Percentiles rank a stretch among this genome's conserved stretches.
Conservation (phyloP, 1,284 basidiomycete species). For the Phaffia rhodozyma region DNA sequence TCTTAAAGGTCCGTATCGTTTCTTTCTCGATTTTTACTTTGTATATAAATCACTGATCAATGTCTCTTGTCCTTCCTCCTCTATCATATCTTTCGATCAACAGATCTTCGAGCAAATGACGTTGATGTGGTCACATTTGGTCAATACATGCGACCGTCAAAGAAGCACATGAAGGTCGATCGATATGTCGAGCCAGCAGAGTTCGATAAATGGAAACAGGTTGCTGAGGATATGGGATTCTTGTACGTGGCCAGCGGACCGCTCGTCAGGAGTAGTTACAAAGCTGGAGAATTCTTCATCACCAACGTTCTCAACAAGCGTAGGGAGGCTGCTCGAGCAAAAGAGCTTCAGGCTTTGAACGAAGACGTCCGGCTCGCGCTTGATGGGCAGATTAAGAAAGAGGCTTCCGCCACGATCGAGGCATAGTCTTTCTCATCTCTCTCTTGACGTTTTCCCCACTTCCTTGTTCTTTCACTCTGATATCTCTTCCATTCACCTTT, state of each 20-base stretch:
- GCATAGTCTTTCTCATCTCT: background rate
- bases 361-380: background rate
- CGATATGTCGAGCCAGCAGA: constrained; percentile 89
- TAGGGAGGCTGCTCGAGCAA: constrained; percentile 6
- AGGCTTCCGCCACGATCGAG: background rate
- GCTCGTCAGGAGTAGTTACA: constrained; percentile 90
- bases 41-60: background rate
- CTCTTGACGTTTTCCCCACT: no score
- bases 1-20: constrained; percentile 53
- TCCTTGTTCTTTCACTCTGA: background rate
- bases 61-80: background rate
- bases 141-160: constrained; percentile 99
- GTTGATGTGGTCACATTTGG: constrained; percentile 99
- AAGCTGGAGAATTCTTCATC: constrained; percentile 88
- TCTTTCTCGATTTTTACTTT: background rate
- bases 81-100: background rate
- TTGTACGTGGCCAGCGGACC: constrained; percentile 95
- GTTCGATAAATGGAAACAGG: constrained; percentile 80
- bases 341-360: constrained; percentile 1
- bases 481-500: background rate
- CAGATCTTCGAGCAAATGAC: constrained; percentile 72
- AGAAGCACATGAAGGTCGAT: constrained; percentile 97
- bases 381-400: background rate
- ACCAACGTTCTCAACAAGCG: constrained; percentile 60
- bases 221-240: constrained; percentile 90